These are phyloP conservation scores for Penicillium steckii DNA, from an alignment of 495 filamentous ascomycete genomes.

Conservation along the genomic window DNA sequence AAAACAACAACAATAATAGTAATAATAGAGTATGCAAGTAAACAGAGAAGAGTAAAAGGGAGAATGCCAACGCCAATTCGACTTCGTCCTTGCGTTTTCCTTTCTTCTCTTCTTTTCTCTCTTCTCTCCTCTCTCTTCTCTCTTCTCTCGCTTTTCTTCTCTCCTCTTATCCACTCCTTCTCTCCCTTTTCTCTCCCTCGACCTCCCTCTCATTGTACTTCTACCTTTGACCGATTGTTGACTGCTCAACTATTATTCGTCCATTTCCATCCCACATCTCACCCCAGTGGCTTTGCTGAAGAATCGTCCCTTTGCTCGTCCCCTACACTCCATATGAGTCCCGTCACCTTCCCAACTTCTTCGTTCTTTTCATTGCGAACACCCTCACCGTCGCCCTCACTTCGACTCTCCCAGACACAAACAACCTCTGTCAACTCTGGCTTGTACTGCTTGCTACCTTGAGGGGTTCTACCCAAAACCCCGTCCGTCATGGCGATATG, in stretches of 20 bases:
- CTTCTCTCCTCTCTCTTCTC: neutral
- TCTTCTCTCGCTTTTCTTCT: conserved; percentile 12
- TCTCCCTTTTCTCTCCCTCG: neutral
- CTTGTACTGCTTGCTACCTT: no score
- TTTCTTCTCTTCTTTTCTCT: neutral
- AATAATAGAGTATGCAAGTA: no score
- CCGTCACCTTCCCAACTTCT: conserved; percentile 22
- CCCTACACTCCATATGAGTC: conserved; percentile 39
- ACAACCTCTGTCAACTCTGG: no score
- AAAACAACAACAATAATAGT: no score
- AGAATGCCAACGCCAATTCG: no score
- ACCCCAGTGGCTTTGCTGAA: conserved; percentile 15
- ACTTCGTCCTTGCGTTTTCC: no score
- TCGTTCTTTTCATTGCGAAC: conserved; percentile 19
- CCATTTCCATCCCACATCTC: conserved; percentile 15
- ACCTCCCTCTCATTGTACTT: neutral
- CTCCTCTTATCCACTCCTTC: conserved; percentile 7
- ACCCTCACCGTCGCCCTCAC: no score
- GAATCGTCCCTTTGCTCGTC: neutral
- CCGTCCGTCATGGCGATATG: conserved; percentile 65
- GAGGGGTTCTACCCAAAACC: conserved; percentile 17
- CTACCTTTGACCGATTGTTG: conserved; percentile 6
- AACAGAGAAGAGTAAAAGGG: no score
- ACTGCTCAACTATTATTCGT: neutral
- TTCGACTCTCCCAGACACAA: no score